Conservation (phyloP, 2,329 filamentous ascomycete species). For the Ramichloridium luteum region DNA sequence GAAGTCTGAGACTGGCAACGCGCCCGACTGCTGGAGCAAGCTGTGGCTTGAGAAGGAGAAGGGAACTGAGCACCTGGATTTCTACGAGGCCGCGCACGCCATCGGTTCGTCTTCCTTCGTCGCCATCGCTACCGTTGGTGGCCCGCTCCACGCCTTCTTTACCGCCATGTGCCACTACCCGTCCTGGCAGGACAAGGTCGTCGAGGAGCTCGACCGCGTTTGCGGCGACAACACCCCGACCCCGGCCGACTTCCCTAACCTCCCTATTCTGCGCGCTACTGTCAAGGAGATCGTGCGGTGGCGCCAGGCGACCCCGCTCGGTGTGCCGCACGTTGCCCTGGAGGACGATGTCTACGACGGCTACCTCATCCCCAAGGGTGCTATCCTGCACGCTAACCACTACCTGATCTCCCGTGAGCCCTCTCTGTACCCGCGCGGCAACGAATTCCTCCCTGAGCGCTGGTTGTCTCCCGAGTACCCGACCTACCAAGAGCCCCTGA, state of each 20-base stretch:
- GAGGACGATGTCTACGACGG: constrained; percentile 28
- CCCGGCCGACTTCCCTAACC: constrained; percentile 21
- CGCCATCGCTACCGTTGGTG: constrained; percentile 24
- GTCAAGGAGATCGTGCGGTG: constrained; percentile 26
- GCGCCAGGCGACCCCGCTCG: constrained; percentile 29
- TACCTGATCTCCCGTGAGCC: constrained; percentile 24
- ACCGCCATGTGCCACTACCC: constrained; percentile 25
- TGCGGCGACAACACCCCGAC: constrained; percentile 22
- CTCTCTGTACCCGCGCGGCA: constrained; percentile 19
- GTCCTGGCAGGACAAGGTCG: constrained; percentile 19
- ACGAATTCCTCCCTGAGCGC: constrained; percentile 24
- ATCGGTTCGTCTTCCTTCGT: constrained; percentile 25
- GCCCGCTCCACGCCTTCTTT: constrained; percentile 25
- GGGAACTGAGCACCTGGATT: constrained; percentile 20
- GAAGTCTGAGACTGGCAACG: constrained; percentile 15
- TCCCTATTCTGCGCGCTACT: constrained; percentile 23
- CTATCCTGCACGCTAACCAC: constrained; percentile 25
- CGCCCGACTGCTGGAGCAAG: constrained; percentile 20
- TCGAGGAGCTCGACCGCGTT: constrained; percentile 23
- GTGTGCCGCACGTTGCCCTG: constrained; percentile 25
- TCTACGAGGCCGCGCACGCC: constrained; percentile 24
- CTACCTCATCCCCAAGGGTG: constrained; percentile 27
- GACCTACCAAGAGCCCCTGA: constrained; percentile 26
- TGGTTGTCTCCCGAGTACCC: constrained; percentile 24
- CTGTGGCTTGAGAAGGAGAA: constrained; percentile 24